phyloP scores from a whole-genome alignment of 129 eudicot genomes.

The Smallanthus sonchifolius region DNA sequence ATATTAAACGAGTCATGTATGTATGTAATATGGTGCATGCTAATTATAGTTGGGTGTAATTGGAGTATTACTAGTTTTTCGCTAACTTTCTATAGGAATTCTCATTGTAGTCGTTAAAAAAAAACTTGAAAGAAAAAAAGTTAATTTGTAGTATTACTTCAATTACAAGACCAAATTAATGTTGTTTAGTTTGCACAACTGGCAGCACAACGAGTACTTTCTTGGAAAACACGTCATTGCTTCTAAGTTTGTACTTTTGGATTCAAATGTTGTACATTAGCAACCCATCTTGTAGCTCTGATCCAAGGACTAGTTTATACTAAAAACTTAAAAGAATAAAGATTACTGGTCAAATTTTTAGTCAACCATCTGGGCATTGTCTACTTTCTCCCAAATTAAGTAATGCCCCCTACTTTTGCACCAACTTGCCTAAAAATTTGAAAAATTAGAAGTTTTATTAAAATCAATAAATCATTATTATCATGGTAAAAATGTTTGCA shows the following conservation, averaged over 20 bases:
- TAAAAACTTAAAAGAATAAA: too few species aligned
- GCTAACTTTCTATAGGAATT: too few species aligned
- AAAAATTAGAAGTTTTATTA: neutral
- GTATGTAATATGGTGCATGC: too few species aligned
- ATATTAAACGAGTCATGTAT: too few species aligned
- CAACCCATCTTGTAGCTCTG: too few species aligned
- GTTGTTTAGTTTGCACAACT: slow-evolving; percentile 20
- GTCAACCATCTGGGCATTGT: slow-evolving; percentile 24
- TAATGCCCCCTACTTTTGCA: slow-evolving; percentile 23
- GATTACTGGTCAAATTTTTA: slow-evolving; percentile 8
- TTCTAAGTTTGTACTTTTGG: slow-evolving; percentile 10
- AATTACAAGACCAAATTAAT: slow-evolving; percentile 28
- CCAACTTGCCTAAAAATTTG: neutral
- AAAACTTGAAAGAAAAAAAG: slow-evolving; percentile 17
- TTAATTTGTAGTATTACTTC: slow-evolving; percentile 13
- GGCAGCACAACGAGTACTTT: slow-evolving; percentile 14
- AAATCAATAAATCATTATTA: neutral
- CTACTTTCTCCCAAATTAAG: slow-evolving; percentile 21
- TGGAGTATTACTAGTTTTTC: too few species aligned
- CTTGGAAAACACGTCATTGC: slow-evolving; percentile 23
- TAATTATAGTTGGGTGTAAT: too few species aligned
- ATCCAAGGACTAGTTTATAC: too few species aligned
- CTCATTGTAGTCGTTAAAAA: too few species aligned
- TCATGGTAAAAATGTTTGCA: neutral
- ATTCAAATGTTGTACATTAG: neutral